phyloP scores from a whole-genome alignment of 768 basidiomycete genomes.

The Paxillus ammoniavirescens region DNA sequence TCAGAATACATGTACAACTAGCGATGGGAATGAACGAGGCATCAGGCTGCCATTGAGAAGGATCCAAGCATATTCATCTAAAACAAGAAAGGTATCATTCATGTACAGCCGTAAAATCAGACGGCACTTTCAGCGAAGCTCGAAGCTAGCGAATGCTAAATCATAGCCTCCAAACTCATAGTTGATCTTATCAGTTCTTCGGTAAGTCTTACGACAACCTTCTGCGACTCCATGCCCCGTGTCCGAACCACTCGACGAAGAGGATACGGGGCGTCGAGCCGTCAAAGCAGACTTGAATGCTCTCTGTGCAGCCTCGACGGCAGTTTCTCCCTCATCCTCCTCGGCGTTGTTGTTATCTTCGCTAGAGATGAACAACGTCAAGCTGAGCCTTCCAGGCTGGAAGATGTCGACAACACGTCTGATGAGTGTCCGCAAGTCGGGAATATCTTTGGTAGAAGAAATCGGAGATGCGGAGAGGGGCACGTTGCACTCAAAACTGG shows the following conservation, averaged over 20 bases:
- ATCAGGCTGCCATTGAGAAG: slow-evolving; percentile 4
- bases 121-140: slow-evolving; percentile 39
- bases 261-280: slow-evolving; percentile 21
- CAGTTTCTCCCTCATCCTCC: slow-evolving; percentile 48
- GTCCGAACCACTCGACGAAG: slow-evolving; percentile 20
- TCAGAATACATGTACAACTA: slow-evolving; percentile 14
- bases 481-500: slow-evolving; percentile 98
- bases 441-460: slow-evolving; percentile 44
- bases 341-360: slow-evolving; percentile 42
- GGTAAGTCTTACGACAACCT: slow-evolving; percentile 47
- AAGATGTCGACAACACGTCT: slow-evolving; percentile 92
- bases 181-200: slow-evolving; percentile 93
- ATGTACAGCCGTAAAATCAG: slow-evolving; percentile 10
- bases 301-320: slow-evolving; percentile 70
- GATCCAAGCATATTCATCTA: slow-evolving; percentile 20
- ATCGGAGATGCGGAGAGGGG: slow-evolving; percentile 46
- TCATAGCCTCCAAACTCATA: slow-evolving; percentile 96
- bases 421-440: slow-evolving; percentile 78
- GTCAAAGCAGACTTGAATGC: slow-evolving; percentile 69
- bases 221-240: slow-evolving; percentile 13
- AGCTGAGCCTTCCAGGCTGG: slow-evolving; percentile 77
- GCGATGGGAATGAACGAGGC: slow-evolving; percentile 5
- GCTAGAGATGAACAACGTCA: slow-evolving; percentile 90
- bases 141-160: slow-evolving; percentile 87
- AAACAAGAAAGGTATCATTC: slow-evolving; percentile 18